phyloP scores from a whole-genome alignment of 169 alveolate species.

The Eimeria acervulina region DNA sequence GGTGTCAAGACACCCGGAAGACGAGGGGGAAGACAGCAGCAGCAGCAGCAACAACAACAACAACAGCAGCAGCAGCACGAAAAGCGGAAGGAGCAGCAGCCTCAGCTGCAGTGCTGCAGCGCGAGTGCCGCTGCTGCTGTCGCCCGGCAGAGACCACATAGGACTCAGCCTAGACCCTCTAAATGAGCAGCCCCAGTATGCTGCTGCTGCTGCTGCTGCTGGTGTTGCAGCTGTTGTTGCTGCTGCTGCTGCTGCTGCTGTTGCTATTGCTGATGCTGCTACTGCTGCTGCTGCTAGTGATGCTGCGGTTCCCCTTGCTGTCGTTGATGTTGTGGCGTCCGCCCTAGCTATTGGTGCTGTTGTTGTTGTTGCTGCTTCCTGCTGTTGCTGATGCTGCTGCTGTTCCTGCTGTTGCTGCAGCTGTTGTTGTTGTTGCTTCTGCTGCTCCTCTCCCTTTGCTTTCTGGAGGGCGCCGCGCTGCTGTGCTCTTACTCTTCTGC shows the following conservation, averaged over 20 bases:
- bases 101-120: slow-evolving; percentile 5
- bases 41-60: slow-evolving; percentile 14
- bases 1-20: background rate
- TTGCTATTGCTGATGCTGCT: too few species aligned
- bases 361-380: background rate
- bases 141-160: background rate
- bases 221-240: background rate
- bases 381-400: background rate
- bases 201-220: slow-evolving; percentile 29
- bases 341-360: slow-evolving; percentile 25
- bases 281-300: background rate
- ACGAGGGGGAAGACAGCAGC: background rate
- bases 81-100: background rate
- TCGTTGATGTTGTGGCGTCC: too few species aligned
- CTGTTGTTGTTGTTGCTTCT: background rate
- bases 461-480: background rate
- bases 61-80: slow-evolving; percentile 1
- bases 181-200: background rate
- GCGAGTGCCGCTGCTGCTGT: slow-evolving; percentile 5
- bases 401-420: slow-evolving; percentile 19
- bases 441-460: background rate
- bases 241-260: background rate
- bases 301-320: slow-evolving; percentile 2
- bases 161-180: slow-evolving; percentile 2
- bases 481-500: too few species aligned